Evolutionary conservation across 768 basidiomycete genomes (phyloP).

Genomic region (Zangia roseola): DNA sequence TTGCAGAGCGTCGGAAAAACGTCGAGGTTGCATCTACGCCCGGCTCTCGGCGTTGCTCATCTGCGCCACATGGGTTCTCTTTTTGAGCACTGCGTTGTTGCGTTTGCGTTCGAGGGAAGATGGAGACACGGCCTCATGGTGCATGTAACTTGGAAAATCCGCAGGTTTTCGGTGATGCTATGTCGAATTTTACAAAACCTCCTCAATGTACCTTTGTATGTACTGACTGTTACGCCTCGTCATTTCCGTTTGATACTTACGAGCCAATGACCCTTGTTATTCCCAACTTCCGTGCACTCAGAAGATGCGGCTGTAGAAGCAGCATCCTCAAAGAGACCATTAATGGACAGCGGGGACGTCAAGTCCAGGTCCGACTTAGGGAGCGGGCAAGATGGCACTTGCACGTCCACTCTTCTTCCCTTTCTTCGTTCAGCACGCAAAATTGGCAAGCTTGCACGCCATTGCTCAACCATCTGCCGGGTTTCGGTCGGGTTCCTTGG

Average conservation of each 20-base stretch:
- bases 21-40: conserved; percentile 53
- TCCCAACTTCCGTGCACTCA: conserved; percentile 31
- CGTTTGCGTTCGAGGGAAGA: conserved; percentile 48
- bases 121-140: conserved; percentile 14
- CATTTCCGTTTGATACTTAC: conserved; percentile 26
- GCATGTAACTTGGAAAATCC: background rate
- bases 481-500: conserved; percentile 23
- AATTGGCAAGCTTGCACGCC: conserved; percentile 29
- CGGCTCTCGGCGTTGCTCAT: conserved; percentile 43
- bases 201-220: background rate
- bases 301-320: conserved; percentile 30
- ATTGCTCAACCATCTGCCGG: conserved; percentile 31
- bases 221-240: background rate
- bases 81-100: conserved; percentile 59
- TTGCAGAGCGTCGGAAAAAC: conserved; percentile 34
- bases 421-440: conserved; percentile 8
- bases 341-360: conserved; percentile 19
- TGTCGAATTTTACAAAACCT: background rate
- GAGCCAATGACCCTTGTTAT: conserved; percentile 33
- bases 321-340: conserved; percentile 26
- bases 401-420: conserved; percentile 10
- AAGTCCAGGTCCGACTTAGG: conserved; percentile 7
- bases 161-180: background rate
- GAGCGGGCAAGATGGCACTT: conserved; percentile 2
- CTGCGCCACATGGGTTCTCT: conserved; percentile 58